Evolutionary conservation across 176 grass and related monocot species (phyloP).

Genomic region (Zoysia pacifica): DNA sequence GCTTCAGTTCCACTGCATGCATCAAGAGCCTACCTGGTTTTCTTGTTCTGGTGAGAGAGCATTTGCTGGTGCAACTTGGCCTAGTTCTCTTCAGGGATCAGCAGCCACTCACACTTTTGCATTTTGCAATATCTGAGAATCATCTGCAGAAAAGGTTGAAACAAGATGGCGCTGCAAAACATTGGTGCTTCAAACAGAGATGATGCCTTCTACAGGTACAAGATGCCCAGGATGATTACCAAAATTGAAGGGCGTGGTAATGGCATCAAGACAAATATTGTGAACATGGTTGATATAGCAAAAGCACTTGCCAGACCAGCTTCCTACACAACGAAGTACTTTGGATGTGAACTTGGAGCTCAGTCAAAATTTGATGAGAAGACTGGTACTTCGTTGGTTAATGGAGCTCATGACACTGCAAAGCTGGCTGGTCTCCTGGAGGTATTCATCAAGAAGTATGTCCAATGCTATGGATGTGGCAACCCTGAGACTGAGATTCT

Average conservation of each 20-base stretch:
- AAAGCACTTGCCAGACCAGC: conserved; percentile 75
- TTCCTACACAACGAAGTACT: conserved; percentile 81
- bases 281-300: conserved; percentile 86
- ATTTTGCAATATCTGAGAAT: conserved; percentile 30
- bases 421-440: conserved; percentile 87
- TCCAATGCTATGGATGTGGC: conserved; percentile 75
- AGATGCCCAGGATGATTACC: conserved; percentile 89
- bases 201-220: conserved; percentile 94
- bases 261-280: conserved; percentile 80
- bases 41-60: conserved; percentile 33
- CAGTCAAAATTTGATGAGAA: conserved; percentile 78
- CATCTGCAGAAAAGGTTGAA: conserved; percentile 16
- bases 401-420: conserved; percentile 76
- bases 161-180: conserved; percentile 77
- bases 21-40: conserved; percentile 34
- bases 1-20: conserved; percentile 44
- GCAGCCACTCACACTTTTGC: not conserved
- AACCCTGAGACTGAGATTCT: conserved; percentile 91
- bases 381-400: conserved; percentile 61
- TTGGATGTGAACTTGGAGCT: conserved; percentile 67
- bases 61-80: not conserved
- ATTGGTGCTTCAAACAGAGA: conserved; percentile 86
- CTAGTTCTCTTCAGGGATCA: conserved; percentile 27
- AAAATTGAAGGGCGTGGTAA: conserved; percentile 78
- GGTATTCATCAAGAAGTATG: conserved; percentile 91